Evolutionary conservation across 2,329 filamentous ascomycete genomes (phyloP).

Genomic region (Neonectria sp.): DNA sequence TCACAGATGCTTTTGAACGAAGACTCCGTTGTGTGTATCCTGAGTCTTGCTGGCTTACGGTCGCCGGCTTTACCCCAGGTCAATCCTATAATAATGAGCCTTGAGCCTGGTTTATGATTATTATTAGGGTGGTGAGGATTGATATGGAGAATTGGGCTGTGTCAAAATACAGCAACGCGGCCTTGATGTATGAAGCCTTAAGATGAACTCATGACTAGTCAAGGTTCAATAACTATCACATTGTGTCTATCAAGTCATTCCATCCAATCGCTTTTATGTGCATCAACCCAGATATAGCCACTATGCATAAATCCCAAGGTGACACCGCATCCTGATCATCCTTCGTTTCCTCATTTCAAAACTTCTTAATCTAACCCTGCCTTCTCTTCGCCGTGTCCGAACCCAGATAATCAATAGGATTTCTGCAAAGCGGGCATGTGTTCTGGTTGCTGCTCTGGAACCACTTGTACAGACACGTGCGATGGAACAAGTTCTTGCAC

Average conservation of each 20-base stretch:
- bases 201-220: background rate
- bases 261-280: background rate
- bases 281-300: background rate
- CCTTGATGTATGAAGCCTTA: background rate
- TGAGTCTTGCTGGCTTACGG: too few species aligned
- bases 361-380: slow-evolving; percentile 39
- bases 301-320: background rate
- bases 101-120: too few species aligned
- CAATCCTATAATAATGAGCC: too few species aligned
- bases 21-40: too few species aligned
- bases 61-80: too few species aligned
- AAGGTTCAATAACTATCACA: background rate
- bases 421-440: slow-evolving; percentile 93
- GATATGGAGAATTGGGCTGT: background rate
- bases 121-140: background rate
- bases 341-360: background rate
- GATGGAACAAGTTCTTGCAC: slow-evolving; percentile 95
- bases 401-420: slow-evolving; percentile 79
- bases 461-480: slow-evolving; percentile 94
- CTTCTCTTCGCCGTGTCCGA: slow-evolving; percentile 58
- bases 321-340: too few species aligned
- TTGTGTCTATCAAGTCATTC: background rate
- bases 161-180: background rate
- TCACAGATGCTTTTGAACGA: too few species aligned
- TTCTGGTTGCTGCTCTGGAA: slow-evolving; percentile 94